phyloP scores from a whole-genome alignment of 1,284 basidiomycete genomes.

The Ustilago nuda region DNA sequence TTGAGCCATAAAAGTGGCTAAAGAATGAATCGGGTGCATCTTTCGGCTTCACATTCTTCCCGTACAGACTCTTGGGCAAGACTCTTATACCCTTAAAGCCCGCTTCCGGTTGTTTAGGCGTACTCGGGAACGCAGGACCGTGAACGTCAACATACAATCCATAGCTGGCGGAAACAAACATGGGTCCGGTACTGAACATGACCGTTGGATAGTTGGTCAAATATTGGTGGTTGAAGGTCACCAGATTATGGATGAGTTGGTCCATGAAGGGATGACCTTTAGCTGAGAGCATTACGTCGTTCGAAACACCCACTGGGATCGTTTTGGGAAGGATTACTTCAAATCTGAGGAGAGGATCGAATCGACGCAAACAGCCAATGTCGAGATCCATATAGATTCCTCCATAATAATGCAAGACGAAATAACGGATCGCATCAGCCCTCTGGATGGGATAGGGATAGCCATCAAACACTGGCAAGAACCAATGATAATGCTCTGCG shows the following conservation, averaged over 20 bases:
- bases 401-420: slow-evolving; percentile 90
- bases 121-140: slow-evolving; percentile 92
- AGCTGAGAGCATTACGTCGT: slow-evolving; percentile 94
- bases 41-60: slow-evolving; percentile 88
- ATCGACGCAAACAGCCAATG: slow-evolving; percentile 88
- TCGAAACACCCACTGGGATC: slow-evolving; percentile 87
- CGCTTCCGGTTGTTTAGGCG: slow-evolving; percentile 79
- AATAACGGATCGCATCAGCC: slow-evolving; percentile 97
- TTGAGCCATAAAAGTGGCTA: slow-evolving; percentile 92
- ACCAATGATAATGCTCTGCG: slow-evolving; percentile 86
- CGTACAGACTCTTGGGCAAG: slow-evolving; percentile 91
- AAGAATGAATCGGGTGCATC: slow-evolving; percentile 89
- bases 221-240: slow-evolving; percentile 93
- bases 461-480: slow-evolving; percentile 88
- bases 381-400: slow-evolving; percentile 97
- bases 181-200: slow-evolving; percentile 94
- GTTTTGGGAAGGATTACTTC: slow-evolving; percentile 93
- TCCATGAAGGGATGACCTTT: slow-evolving; percentile 89
- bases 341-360: slow-evolving; percentile 88
- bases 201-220: slow-evolving; percentile 97
- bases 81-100: slow-evolving; percentile 76
- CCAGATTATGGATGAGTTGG: slow-evolving; percentile 88
- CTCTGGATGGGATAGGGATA: slow-evolving; percentile 96
- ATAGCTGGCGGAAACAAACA: slow-evolving; percentile 69
- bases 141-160: slow-evolving; percentile 71